Base-by-base conservation (phyloP, 2,329 filamentous ascomycete genomes). In the Hypoxylon sp. region DNA sequence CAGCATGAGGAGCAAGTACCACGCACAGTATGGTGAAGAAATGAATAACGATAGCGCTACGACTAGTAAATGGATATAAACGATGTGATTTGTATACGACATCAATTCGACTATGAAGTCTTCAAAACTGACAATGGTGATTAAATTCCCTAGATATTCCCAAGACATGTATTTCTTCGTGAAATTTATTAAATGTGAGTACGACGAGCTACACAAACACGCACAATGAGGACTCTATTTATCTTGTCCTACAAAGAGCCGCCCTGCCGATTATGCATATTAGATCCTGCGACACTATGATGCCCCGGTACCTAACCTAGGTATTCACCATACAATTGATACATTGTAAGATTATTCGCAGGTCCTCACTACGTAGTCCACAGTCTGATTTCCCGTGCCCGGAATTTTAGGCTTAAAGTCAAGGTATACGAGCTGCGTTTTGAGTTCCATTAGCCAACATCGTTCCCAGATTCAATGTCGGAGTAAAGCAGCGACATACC, bases 321-420 rank as follows among this genome's bases (percentile, higher is more conserved):
- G 19, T 44, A 5, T 4, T 26, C 24, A 2, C 26, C n/a, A n/a
- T 33, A 33, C 29, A 33, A 13, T 29, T 11, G 6, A 33, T 2
- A 26, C 17, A 17, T 64, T 14, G 35, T 46, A 11, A 29, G 8
- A n/a, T 46, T n/a, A 69, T 44, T 78, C 74, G 61, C 80, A 81
- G 22, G 78, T 80, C 48, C 68, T 78, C 29, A 84, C 81, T 65
- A 78, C 76, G 62, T 83, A 84, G 51, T 81, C 77, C 6, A 84
- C 82, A 1, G 82, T 83, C 67, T 81, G 75, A 48, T 84, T 84
- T 2, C 82, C 82, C 2, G 79, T 81, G 46, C 77, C 79, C 60
- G 79, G 80, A 2, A 84, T 68, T 78, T 83, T 84, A 14, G 83
- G 82, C 69, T 82, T 83, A 69, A 84, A 84, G 65, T 84, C 82